Base-by-base conservation (phyloP, 139 green algal species). In the Coelastrella sp. region DNA sequence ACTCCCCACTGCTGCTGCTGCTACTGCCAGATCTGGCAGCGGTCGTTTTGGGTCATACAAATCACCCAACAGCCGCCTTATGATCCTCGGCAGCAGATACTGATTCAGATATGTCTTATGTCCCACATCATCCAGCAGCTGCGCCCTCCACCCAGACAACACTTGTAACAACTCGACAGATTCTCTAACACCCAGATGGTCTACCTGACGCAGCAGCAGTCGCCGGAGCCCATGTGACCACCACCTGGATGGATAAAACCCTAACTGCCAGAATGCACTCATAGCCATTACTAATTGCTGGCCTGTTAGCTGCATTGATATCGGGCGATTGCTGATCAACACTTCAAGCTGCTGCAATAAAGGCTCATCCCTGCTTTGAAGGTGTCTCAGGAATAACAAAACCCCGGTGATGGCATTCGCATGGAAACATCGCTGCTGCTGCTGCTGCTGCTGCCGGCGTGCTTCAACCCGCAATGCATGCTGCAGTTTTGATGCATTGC, bases 241-340 rank as follows among this genome's bases (percentile, higher is more conserved):
- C 79, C 79, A 85, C 21, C 1, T 1, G 23, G 21, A 30, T 45
- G 79, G 79, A 15, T 77, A 60, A 11, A 66, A 15, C 40, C 43
- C 63, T 41, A 85, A 48, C 62, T 59, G 30, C 6, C 45, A 38
- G 41, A 74, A 77, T 45, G 38, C 53, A 50, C 17, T 43, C 0
- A 85, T 41, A 13, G 30, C 38, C 60, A 85, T 64, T 4, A 74
- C 79, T 17, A 85, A 37, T 32, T 85, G 79, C 62, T 34, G 79
- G 13, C 62, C 41, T 3, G 62, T 53, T 5, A 85, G 41, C 62
- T 66, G 62, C 41, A 50, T 2, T 5, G 27, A 17, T 11, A 35
- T 30, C 0, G 41, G 79, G n/a, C 21, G 25, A 45, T 41, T 27
- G 9, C 17, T n/a, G 15, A 67, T 38, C 17, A 37, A 30, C 0